Percentiles rank a stretch among this genome's conserved stretches.
Evolutionary conservation across 495 filamentous ascomycete species (phyloP).

Genomic region (Margaritispora aquatica): DNA sequence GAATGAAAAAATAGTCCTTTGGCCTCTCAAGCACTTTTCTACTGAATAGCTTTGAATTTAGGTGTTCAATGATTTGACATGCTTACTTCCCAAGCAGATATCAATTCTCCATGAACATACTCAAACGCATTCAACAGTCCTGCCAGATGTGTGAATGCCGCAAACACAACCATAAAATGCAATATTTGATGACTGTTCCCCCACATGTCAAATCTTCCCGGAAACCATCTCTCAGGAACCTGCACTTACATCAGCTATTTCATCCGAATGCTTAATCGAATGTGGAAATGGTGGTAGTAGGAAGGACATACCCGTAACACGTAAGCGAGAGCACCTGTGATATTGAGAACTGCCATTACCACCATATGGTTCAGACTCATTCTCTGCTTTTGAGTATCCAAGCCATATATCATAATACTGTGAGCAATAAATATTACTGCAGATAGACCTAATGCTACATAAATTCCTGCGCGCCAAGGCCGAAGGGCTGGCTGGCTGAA

Average conservation of each 20-base stretch:
- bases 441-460: slow-evolving; percentile 36
- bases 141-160: slow-evolving; percentile 25
- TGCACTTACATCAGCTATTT: slow-evolving; percentile 12
- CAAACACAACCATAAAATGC: slow-evolving; percentile 61
- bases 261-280: not conserved
- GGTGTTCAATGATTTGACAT: too few species aligned
- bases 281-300: not conserved
- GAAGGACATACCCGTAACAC: slow-evolving; percentile 30
- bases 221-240: slow-evolving; percentile 52
- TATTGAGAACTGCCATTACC: slow-evolving; percentile 32
- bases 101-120: slow-evolving; percentile 8
- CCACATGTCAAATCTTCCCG: slow-evolving; percentile 62
- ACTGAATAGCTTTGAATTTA: too few species aligned
- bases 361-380: slow-evolving; percentile 39
- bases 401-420: slow-evolving; percentile 33
- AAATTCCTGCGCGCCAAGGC: slow-evolving; percentile 32
- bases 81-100: too few species aligned
- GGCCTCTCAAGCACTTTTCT: too few species aligned
- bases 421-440: slow-evolving; percentile 38
- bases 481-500: slow-evolving; percentile 33
- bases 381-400: slow-evolving; percentile 29
- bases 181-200: slow-evolving; percentile 74
- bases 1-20: too few species aligned
- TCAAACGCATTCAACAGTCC: slow-evolving; percentile 14
- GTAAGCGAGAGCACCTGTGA: slow-evolving; percentile 35